Base-by-base conservation (phyloP, 768 basidiomycete species). In the Tricholoma sp. region DNA sequence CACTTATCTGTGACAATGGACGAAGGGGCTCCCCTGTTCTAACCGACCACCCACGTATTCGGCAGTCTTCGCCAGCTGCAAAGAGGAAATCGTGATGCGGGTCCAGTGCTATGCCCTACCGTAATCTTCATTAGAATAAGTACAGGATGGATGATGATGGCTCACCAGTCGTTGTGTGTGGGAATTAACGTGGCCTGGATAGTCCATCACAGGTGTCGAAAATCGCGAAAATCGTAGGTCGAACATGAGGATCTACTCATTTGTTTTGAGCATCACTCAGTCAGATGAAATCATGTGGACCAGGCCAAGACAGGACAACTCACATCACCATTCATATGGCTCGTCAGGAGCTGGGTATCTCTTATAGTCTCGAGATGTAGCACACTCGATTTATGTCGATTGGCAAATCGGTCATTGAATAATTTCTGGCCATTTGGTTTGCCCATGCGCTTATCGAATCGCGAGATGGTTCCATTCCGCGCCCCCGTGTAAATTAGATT, bases 11-110 rank as follows among this genome's bases (percentile, higher is more conserved):
- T 11, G 41, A 27, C 18, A 52, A 41, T 22, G 62, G 72, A 63
- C 19, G 59, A 18, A 85, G 58, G 4, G 71, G 71, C 14, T 69
- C 70, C 4, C 87, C 88, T 7, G 78, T 80, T 14, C 69, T 75
- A 8, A 91, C 67, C 10, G 86, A 87, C 89, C 89, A 91, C 2
- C 78, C 79, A 21, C 86, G 82, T 57, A 91, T 78, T 31, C 75
- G 76, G 43, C 71, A 60, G 67, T 92, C 89, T 59, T 83, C 79
- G 9, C 88, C 88, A 0, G 85, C 85, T 8, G 85, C 84, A 57
- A 88, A 88, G 16, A 92, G 64, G 51, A 85, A 79, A 27, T 81
- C 73, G 50, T 85, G 75, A 7, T 67, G 59, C 0, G 83, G 79
- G 60, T 89, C 87, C 16, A 82, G 64, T 1, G 80, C 72, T 5